Conservation (phyloP, 495 filamentous ascomycete species). For the Hyaloscypha hepaticicola region DNA sequence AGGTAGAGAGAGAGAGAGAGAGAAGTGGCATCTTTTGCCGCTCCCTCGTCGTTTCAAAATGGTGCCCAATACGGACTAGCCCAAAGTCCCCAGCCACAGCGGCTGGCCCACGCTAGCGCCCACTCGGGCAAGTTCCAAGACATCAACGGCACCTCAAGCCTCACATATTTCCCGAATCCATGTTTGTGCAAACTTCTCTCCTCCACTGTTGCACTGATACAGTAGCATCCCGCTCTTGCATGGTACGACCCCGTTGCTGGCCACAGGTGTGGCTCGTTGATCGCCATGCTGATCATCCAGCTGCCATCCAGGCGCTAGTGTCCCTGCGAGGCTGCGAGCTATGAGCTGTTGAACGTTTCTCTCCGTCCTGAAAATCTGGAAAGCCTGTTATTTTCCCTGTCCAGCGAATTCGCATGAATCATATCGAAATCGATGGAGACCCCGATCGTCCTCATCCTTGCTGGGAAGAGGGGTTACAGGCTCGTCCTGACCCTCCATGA, state of each 20-base stretch:
- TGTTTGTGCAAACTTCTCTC: too few species aligned
- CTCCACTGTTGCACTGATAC: too few species aligned
- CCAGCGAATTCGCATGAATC: conserved; percentile 12
- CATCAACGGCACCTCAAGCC: conserved; percentile 7
- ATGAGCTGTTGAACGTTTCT: not conserved
- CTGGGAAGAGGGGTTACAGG: not conserved
- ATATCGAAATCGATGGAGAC: not conserved
- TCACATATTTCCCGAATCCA: not conserved
- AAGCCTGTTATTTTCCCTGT: conserved; percentile 23
- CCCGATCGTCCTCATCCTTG: not conserved
- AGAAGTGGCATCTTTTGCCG: conserved; percentile 4
- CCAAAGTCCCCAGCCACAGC: conserved; percentile 1
- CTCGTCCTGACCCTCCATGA: conserved; percentile 1
- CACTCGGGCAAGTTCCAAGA: not conserved
- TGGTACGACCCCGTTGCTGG: conserved; percentile 1
- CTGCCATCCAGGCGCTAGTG: not conserved
- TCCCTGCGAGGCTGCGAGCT: not conserved
- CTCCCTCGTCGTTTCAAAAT: not conserved
- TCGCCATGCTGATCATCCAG: not conserved
- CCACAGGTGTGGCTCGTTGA: conserved; percentile 8
- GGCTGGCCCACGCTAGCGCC: not conserved
- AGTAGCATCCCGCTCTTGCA: not conserved
- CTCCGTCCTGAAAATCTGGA: not conserved
- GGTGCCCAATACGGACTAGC: not conserved
- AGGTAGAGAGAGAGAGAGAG: not conserved